phyloP scores from a whole-genome alignment of 2,329 filamentous ascomycete genomes.

The Curvularia sp. region DNA sequence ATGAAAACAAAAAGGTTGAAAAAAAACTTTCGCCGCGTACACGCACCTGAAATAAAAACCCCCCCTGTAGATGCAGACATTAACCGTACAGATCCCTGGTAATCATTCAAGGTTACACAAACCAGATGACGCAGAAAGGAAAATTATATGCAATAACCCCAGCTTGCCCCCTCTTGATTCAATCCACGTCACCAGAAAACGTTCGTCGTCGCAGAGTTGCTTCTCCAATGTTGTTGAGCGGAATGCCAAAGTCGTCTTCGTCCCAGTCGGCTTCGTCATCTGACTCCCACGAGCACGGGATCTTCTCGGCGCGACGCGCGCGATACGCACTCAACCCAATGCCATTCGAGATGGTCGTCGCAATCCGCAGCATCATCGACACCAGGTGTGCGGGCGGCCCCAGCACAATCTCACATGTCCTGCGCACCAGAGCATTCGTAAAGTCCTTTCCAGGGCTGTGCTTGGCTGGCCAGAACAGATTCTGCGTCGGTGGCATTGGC shows the following conservation, averaged over 20 bases:
- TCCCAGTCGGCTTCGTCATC: conserved; percentile 60
- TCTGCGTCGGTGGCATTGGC: conserved; percentile 72
- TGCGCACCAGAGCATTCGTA: conserved; percentile 71
- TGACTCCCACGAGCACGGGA: conserved; percentile 64
- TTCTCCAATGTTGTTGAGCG: conserved; percentile 47
- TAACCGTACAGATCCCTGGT: conserved; percentile 30
- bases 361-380: conserved; percentile 79
- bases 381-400: conserved; percentile 82
- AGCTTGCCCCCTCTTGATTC: background rate
- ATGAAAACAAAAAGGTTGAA: conserved; percentile 5
- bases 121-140: background rate
- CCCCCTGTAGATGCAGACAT: conserved; percentile 32
- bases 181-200: conserved; percentile 40
- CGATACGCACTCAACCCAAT: conserved; percentile 47
- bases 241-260: conserved; percentile 66
- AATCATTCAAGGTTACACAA: conserved; percentile 29
- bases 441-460: conserved; percentile 49
- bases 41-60: conserved; percentile 25
- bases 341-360: conserved; percentile 71
- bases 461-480: conserved; percentile 65
- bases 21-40: conserved; percentile 21
- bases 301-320: conserved; percentile 40
- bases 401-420: conserved; percentile 77
- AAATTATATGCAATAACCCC: conserved; percentile 4
- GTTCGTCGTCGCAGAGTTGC: conserved; percentile 31